phyloP scores from a whole-genome alignment of 768 basidiomycete genomes.

The Hemileccinum impolitum region DNA sequence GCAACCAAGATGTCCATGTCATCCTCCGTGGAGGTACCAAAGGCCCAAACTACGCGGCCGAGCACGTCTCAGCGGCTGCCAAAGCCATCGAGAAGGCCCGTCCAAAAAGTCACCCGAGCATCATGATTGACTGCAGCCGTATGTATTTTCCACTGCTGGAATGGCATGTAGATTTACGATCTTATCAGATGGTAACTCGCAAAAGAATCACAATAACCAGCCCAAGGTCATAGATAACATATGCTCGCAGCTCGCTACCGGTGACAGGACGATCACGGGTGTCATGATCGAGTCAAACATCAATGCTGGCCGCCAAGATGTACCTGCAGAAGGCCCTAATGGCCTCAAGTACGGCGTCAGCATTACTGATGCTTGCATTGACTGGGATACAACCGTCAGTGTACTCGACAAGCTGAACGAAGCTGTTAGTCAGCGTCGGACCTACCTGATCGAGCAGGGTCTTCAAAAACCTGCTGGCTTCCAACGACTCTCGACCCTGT shows the following conservation, averaged over 20 bases:
- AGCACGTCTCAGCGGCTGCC: constrained; percentile 65
- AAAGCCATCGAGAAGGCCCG: constrained; percentile 63
- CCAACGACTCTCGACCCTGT: constrained; percentile 14
- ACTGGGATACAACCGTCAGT: constrained; percentile 73
- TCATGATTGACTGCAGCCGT: constrained; percentile 91
- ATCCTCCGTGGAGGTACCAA: constrained; percentile 91
- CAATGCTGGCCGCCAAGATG: constrained; percentile 86
- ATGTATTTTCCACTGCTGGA: constrained; percentile 26
- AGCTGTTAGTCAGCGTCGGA: constrained; percentile 29
- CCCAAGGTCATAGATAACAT: constrained; percentile 73
- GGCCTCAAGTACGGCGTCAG: constrained; percentile 76
- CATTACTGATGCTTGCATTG: constrained; percentile 91
- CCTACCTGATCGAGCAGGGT: constrained; percentile 22
- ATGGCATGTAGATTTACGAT: background rate
- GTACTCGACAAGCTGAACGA: constrained; percentile 75
- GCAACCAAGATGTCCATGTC: constrained; percentile 87
- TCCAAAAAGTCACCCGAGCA: constrained; percentile 50
- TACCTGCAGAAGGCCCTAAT: constrained; percentile 66
- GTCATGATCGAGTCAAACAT: constrained; percentile 98
- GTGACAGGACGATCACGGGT: constrained; percentile 74
- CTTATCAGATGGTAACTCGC: constrained; percentile 83
- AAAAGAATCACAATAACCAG: constrained; percentile 93
- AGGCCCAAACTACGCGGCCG: constrained; percentile 84
- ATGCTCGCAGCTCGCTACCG: constrained; percentile 69
- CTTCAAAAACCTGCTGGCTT: constrained; percentile 28